Conservation (phyloP, 140 eudicot species). For the Anethum foeniculum region DNA sequence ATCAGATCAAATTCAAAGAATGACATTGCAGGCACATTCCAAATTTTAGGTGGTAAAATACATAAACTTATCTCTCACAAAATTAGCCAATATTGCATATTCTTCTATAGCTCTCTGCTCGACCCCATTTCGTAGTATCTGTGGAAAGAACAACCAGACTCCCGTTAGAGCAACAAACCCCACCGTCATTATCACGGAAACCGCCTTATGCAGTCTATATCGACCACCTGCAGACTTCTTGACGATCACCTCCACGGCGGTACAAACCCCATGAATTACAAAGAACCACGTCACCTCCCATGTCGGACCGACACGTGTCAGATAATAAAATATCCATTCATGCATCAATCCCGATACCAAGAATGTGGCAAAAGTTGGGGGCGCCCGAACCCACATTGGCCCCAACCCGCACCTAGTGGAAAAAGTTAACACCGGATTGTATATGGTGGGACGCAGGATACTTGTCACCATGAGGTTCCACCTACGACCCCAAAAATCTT, state of each 20-base stretch:
- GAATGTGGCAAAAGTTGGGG: conserved; percentile 38
- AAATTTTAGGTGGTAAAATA: not conserved
- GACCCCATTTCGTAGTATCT: conserved; percentile 41
- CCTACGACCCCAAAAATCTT: conserved; percentile 73
- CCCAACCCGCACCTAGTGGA: conserved; percentile 18
- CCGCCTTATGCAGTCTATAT: conserved; percentile 31
- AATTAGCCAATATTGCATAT: conserved; percentile 10
- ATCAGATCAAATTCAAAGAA: not conserved
- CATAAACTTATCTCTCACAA: conserved; percentile 8
- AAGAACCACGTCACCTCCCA: conserved; percentile 88
- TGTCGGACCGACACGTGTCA: conserved; percentile 51
- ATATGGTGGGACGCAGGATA: conserved; percentile 50
- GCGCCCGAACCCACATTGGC: conserved; percentile 16
- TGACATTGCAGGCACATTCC: not conserved
- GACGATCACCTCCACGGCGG: conserved; percentile 40
- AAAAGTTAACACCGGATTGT: conserved; percentile 28
- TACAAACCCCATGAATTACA: conserved; percentile 56
- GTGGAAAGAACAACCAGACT: conserved; percentile 59
- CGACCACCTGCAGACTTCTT: conserved; percentile 34
- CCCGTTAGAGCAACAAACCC: conserved; percentile 52
- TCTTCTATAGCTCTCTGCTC: conserved; percentile 43
- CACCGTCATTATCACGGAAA: conserved; percentile 46
- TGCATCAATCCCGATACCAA: conserved; percentile 71
- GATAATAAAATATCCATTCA: conserved; percentile 37
- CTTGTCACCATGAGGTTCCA: conserved; percentile 67